Base-by-base conservation (phyloP, 2,329 filamentous ascomycete genomes). In the Fusarium humuli region DNA sequence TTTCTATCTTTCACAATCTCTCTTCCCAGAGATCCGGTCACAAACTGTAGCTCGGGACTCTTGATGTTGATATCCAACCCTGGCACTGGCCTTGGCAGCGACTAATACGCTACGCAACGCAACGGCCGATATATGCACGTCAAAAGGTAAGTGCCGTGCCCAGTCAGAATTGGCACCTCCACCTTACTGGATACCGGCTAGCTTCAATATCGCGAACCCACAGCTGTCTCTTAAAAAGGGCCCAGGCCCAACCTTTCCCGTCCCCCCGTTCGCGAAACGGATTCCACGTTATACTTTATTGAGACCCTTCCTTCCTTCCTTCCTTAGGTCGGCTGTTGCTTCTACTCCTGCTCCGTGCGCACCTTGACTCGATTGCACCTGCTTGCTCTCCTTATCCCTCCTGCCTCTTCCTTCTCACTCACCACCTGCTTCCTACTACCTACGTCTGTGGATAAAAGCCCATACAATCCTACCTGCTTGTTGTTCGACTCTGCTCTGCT, bases 181-280 rank as follows among this genome's bases (percentile, higher is more conserved):
- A 25, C 45, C 27, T 70, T 70, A 47, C 67, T 48, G 10, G 2
- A 70, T 67, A 32, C 10, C 42, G 45, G 48, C 58, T 70, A 70
- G 67, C 49, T 49, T 14, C 37, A 40, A 45, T 22, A 45, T 55
- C 42, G 16, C 32, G 42, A 53, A 61, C 34, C 42, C 55, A 50
- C 60, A 57, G 40, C 57, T 52, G 50, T 64, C 62, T 61, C 67
- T 70, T 70, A 70, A 70, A 70, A 70, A 70, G 45, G 62, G 58
- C 67, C 67, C 57, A 67, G 62, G 62, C 57, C 67, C 62, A 70
- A 56, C 67, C 62, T 60, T 69, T 69, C 60, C 65, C 65, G 65
- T 68, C 44, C 49, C 46, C 60, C 67, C 67, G 57, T 70, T 67
- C 44, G 53, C 67, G 62, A 63, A 67, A 70, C 67, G 41, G 42